Evolutionary conservation across 2,329 filamentous ascomycete genomes (phyloP), one percentile per base, ranked within the genome.

Genomic region (Alternaria sp.): DNA sequence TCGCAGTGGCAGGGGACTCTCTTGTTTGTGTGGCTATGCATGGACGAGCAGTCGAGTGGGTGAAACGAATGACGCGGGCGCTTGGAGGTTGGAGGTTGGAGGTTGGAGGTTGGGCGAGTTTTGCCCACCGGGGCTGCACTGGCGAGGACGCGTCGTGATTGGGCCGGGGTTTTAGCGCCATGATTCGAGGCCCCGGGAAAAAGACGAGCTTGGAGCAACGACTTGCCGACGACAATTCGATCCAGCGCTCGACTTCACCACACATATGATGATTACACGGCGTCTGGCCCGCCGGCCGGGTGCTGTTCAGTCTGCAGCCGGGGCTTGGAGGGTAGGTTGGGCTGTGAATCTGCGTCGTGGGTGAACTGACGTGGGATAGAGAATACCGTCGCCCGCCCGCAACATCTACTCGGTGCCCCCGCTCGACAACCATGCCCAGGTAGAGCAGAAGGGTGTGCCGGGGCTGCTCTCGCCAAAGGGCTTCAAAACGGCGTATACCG

Each of bases 401-500:
- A 66, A 36, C 50, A 26, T 60, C n/a, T 82, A 86, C 71, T 68
- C 69, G 44, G 78, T 85, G 5, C 84, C 85, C 24, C 70, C 78
- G 60, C 81, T 86, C 65, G 75, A 73, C 39, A 79, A 84, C 70
- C 78, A 83, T 55, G 63, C 71, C 11, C 62, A 73, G 39, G 84
- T 85, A 67, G 71, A 72, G 55, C 58, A 79, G 53, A 70, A 85
- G 63, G 87, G 87, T 58, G 82, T 97, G 5, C 85, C 87, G n/a
- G 86, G 87, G 13, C 83, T 98, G 60, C 83, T 97, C 74, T 88
- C 88, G 29, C 77, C 83, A 2, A 81, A 85, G 50, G 91, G 86
- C 54, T 96, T 91, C 78, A 80, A 89, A 55, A 84, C 91, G 54
- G 88, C 93, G 49, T 99, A 92, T 88, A 89, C 85, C 33, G 83